These are phyloP conservation scores for Amanita muscaria DNA, from an alignment of 768 basidiomycete genomes.

Conservation along the genomic window DNA sequence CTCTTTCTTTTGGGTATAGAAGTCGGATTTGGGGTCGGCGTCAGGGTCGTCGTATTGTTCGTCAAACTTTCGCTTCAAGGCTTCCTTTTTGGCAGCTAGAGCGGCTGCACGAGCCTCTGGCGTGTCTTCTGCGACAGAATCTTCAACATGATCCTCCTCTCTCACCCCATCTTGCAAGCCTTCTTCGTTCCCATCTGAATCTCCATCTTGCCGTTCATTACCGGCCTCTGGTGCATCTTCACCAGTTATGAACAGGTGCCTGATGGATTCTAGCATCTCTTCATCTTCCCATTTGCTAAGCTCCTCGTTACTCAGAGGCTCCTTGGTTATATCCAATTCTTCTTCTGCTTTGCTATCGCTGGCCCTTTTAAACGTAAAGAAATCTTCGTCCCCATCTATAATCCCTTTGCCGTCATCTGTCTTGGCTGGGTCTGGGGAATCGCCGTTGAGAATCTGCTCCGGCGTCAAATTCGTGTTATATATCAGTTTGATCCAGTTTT, in stretches of 20 bases:
- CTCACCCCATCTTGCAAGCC: slow-evolving; percentile 26
- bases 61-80: slow-evolving; percentile 90
- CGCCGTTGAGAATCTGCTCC: slow-evolving; percentile 43
- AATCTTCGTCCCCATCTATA: slow-evolving; percentile 50
- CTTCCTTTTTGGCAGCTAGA: slow-evolving; percentile 82
- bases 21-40: slow-evolving; percentile 59
- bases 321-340: slow-evolving; percentile 65
- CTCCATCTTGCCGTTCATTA: slow-evolving; percentile 33
- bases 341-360: slow-evolving; percentile 33
- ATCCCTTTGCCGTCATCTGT: slow-evolving; percentile 18
- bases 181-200: slow-evolving; percentile 33
- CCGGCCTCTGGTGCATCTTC: slow-evolving; percentile 26
- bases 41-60: slow-evolving; percentile 93
- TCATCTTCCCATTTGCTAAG: slow-evolving; percentile 80
- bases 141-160: slow-evolving; percentile 19
- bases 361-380: slow-evolving; percentile 54
- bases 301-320: slow-evolving; percentile 35
- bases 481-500: slow-evolving; percentile 81
- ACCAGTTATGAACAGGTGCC: slow-evolving; percentile 87
- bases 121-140: slow-evolving; percentile 14
- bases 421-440: slow-evolving; percentile 21
- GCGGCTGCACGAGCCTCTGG: slow-evolving; percentile 37
- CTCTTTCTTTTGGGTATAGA: slow-evolving; percentile 88
- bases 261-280: slow-evolving; percentile 76
- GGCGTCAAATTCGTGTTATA: slow-evolving; percentile 67